These are phyloP conservation scores for Magnaporthiopsis incrustans DNA, from an alignment of 2,329 filamentous ascomycete species.

Conservation along the genomic window DNA sequence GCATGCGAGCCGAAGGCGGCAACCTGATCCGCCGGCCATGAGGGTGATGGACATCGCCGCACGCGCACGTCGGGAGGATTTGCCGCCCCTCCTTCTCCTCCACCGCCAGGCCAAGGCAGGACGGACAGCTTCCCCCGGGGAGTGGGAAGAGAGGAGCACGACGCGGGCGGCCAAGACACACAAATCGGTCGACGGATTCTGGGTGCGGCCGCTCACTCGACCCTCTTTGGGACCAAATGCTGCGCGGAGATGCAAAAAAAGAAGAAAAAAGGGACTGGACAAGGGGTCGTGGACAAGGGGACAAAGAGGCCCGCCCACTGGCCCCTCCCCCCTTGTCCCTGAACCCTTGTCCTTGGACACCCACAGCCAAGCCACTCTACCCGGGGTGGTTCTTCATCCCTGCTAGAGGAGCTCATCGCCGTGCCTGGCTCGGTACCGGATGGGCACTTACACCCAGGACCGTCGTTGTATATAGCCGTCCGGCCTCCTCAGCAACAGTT, in stretches of 20 bases:
- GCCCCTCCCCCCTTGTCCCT: background rate
- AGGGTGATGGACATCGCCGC: no score
- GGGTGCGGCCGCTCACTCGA: background rate
- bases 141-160: background rate
- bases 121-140: background rate
- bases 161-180: no score
- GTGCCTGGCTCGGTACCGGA: background rate
- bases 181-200: background rate
- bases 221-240: background rate
- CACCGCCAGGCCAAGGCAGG: background rate
- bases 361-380: background rate
- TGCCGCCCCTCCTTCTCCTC: background rate
- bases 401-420: background rate
- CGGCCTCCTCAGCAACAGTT: constrained; percentile 8
- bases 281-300: background rate
- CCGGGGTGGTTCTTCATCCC: background rate
- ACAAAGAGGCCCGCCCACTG: background rate
- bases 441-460: background rate
- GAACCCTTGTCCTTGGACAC: background rate
- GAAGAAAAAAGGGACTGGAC: background rate
- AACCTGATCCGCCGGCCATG: no score
- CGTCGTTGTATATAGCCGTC: constrained; percentile 2
- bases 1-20: background rate
- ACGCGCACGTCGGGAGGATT: background rate
- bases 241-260: background rate